These are phyloP conservation scores for Lichenothelia convexa DNA, from an alignment of 495 filamentous ascomycete genomes.

Conservation along the genomic window DNA sequence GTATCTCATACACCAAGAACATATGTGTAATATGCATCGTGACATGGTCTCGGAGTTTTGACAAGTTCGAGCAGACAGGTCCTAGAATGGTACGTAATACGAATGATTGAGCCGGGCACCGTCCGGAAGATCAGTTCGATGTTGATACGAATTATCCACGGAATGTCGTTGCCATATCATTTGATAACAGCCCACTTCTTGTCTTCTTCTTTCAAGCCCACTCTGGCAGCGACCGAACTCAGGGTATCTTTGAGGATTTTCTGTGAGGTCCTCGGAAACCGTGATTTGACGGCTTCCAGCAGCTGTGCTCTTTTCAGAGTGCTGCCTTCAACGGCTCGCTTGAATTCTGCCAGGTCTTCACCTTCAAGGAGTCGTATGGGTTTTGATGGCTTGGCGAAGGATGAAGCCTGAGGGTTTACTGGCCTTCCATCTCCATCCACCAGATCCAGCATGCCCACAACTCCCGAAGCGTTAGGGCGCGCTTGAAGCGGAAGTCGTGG, in stretches of 20 bases:
- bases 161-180: too few species aligned
- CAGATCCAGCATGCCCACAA: neutral
- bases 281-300: constrained; percentile 51
- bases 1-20: too few species aligned
- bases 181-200: constrained; percentile 43
- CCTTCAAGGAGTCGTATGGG: constrained; percentile 34
- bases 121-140: too few species aligned
- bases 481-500: neutral
- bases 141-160: too few species aligned
- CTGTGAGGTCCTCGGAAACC: constrained; percentile 55
- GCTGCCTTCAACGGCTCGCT: constrained; percentile 46
- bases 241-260: constrained; percentile 56
- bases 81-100: too few species aligned
- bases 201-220: constrained; percentile 41
- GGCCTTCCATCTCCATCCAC: too few species aligned
- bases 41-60: too few species aligned
- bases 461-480: neutral
- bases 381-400: constrained; percentile 5
- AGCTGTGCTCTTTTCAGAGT: constrained; percentile 58
- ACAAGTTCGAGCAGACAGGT: too few species aligned
- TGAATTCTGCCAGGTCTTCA: constrained; percentile 56
- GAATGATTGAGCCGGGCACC: too few species aligned
- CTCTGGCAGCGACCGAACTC: constrained; percentile 44
- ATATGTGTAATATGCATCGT: too few species aligned
- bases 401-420: too few species aligned